Evolutionary conservation across 345 rosid species (phyloP).

Genomic region (Linum trigynum): DNA sequence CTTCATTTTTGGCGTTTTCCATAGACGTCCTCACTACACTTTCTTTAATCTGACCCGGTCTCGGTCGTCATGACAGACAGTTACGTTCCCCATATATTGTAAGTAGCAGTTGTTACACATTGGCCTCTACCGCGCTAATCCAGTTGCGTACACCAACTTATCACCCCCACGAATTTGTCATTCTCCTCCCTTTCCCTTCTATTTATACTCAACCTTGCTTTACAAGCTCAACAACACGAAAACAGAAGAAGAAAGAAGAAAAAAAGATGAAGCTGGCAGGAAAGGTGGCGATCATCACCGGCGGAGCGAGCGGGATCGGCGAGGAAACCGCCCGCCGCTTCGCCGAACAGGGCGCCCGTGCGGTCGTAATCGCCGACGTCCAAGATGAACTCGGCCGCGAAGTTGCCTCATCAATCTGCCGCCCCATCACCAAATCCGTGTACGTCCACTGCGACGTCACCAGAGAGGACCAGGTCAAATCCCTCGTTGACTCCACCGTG

Average conservation of each 20-base stretch:
- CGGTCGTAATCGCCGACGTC: constrained; percentile 29
- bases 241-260: neutral
- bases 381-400: constrained; percentile 22
- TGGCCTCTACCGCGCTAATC: no score
- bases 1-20: no score
- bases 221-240: neutral
- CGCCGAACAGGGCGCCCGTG: constrained; percentile 16
- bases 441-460: constrained; percentile 30
- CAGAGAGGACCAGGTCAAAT: constrained; percentile 27
- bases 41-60: no score
- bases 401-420: constrained; percentile 22
- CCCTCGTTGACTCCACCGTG: constrained; percentile 23
- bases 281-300: constrained; percentile 22
- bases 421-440: constrained; percentile 1
- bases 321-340: constrained; percentile 18
- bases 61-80: no score
- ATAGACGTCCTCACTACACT: no score
- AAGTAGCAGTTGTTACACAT: no score
- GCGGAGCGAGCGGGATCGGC: constrained; percentile 24
- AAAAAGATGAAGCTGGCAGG: constrained; percentile 4
- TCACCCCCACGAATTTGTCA: no score
- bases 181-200: no score
- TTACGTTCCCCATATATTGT: no score
- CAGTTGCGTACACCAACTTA: no score
- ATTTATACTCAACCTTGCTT: no score